Conservation (phyloP, 2,329 filamentous ascomycete species). For the Knufia petricola region DNA sequence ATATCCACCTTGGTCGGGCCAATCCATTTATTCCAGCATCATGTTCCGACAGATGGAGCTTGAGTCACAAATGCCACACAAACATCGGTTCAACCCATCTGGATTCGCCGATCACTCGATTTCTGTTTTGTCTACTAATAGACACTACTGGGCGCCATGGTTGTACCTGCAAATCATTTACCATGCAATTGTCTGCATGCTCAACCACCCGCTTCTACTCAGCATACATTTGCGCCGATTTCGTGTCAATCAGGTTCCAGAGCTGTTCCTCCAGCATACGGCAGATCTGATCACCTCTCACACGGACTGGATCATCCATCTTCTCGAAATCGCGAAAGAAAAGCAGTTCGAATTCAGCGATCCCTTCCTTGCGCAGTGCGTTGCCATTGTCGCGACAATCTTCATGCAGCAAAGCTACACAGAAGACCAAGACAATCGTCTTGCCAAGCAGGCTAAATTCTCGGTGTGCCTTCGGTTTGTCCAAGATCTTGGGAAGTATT, state of each 20-base stretch:
- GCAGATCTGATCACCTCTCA: constrained; percentile 44
- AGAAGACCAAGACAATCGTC: constrained; percentile 29
- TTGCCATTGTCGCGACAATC: constrained; percentile 45
- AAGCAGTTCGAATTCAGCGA: constrained; percentile 39
- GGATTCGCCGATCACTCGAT: constrained; percentile 36
- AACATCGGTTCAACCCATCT: constrained; percentile 42
- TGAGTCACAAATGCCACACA: constrained; percentile 43
- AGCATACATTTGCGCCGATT: constrained; percentile 46
- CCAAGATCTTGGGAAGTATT: constrained; percentile 32
- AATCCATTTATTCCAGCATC: constrained; percentile 45
- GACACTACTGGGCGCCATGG: constrained; percentile 47
- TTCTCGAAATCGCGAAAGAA: constrained; percentile 39
- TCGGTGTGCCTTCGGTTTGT: constrained; percentile 39
- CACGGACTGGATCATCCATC: constrained; percentile 45
- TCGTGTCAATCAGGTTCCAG: constrained; percentile 40
- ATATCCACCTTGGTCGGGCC: constrained; percentile 40
- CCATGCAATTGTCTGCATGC: constrained; percentile 43
- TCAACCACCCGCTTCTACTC: constrained; percentile 47
- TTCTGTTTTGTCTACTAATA: constrained; percentile 35
- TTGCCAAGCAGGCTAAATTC: constrained; percentile 37
- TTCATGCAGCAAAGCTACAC: constrained; percentile 47
- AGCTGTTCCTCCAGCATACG: constrained; percentile 46
- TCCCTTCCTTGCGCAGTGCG: constrained; percentile 41
- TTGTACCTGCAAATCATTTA: constrained; percentile 45
- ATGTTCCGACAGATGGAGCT: constrained; percentile 43